A percentile compares a stretch with the other conserved stretches of the same genome.
phyloP scores from a whole-genome alignment of 352 stramenopile species.

The Blastocystis sp. region DNA sequence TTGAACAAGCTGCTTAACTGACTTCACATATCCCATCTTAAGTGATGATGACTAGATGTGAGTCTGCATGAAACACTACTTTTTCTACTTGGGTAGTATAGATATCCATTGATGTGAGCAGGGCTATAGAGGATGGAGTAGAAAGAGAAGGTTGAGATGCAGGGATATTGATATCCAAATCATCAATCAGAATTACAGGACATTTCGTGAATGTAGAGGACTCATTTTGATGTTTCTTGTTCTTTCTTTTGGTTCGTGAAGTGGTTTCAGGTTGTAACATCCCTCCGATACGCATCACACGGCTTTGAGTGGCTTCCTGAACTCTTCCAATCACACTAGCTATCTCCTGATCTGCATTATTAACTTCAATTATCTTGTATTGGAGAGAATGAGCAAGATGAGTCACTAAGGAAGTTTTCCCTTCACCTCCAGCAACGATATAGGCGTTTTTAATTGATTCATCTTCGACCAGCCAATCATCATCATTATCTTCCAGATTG shows the following conservation, averaged over 20 bases:
- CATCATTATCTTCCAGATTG: neutral
- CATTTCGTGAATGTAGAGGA: neutral
- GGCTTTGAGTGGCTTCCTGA: conserved; percentile 29
- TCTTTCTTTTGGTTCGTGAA: neutral
- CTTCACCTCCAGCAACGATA: conserved; percentile 3
- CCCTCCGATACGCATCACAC: neutral
- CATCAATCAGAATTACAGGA: conserved; percentile 33
- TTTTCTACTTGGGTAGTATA: neutral
- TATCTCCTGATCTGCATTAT: conserved; percentile 18
- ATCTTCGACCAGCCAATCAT: neutral
- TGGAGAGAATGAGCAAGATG: neutral
- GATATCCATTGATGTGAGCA: neutral
- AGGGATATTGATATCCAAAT: conserved; percentile 1
- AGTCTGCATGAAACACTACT: neutral
- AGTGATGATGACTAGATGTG: neutral
- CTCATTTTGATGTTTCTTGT: neutral
- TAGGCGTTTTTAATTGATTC: neutral
- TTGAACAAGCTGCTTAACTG: conserved; percentile 22
- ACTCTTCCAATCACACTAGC: neutral
- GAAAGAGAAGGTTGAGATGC: neutral
- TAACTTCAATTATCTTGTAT: neutral
- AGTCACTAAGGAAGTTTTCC: neutral
- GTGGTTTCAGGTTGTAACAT: neutral
- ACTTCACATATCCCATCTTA: neutral
- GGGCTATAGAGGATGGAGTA: neutral